These are phyloP conservation scores for Eucalyptus camaldulensis DNA, from an alignment of 345 rosid genomes.

Conservation along the genomic window DNA sequence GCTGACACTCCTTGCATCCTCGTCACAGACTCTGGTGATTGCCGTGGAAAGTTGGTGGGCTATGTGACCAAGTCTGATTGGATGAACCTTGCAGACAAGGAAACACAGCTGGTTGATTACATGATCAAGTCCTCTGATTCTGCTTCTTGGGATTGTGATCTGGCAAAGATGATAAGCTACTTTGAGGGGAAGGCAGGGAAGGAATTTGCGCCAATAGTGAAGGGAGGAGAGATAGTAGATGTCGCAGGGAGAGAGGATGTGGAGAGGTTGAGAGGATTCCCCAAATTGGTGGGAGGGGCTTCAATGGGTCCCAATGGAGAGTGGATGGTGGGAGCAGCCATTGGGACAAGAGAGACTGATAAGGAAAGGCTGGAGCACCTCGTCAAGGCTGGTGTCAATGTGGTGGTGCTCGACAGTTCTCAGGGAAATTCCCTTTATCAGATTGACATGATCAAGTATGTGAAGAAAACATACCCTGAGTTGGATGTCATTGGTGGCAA, in stretches of 20 bases:
- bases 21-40: conserved; percentile 19
- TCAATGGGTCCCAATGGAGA: conserved; percentile 60
- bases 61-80: conserved; percentile 53
- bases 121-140: conserved; percentile 36
- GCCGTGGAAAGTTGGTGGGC: conserved; percentile 39
- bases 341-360: conserved; percentile 75
- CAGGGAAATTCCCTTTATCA: conserved; percentile 89
- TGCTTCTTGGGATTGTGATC: conserved; percentile 42
- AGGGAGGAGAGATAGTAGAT: conserved; percentile 52
- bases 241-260: conserved; percentile 58
- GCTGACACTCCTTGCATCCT: background rate
- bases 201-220: conserved; percentile 49
- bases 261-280: conserved; percentile 60
- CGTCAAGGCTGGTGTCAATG: conserved; percentile 61
- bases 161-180: conserved; percentile 28
- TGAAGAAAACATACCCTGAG: conserved; percentile 52
- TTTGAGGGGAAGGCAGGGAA: conserved; percentile 22
- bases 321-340: conserved; percentile 92
- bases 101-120: conserved; percentile 40
- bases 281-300: conserved; percentile 55
- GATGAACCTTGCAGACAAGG: conserved; percentile 30
- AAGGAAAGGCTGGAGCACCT: conserved; percentile 73
- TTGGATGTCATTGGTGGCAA: conserved; percentile 90
- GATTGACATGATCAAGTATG: conserved; percentile 76
- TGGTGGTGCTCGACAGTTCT: conserved; percentile 76